Evolutionary conservation across 2,329 filamentous ascomycete genomes (phyloP).

Genomic region (Aspergillus jensenii): DNA sequence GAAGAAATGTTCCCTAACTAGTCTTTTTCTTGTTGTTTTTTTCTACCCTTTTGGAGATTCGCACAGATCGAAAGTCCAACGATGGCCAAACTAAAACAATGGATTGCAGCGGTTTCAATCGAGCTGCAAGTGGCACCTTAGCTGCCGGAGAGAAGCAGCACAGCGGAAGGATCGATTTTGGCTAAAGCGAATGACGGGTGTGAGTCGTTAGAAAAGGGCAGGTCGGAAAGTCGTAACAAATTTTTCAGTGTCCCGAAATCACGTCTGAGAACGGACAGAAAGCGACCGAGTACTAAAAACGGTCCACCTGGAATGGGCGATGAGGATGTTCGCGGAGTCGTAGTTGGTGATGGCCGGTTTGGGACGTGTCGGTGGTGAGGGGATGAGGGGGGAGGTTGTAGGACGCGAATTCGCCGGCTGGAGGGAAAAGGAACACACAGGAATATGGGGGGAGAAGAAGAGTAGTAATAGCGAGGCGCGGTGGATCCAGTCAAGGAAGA

Average conservation of each 20-base stretch:
- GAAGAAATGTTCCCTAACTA: conserved; percentile 20
- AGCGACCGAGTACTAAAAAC: not conserved
- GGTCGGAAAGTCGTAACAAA: not conserved
- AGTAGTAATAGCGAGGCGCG: conserved; percentile 17
- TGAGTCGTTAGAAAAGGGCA: not conserved
- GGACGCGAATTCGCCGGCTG: conserved; percentile 22
- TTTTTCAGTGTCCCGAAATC: conserved; percentile 5
- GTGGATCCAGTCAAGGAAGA: conserved; percentile 22
- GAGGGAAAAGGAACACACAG: conserved; percentile 17
- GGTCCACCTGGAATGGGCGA: not conserved
- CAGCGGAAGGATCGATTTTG: conserved; percentile 5
- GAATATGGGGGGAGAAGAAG: conserved; percentile 25
- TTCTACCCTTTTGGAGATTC: not conserved
- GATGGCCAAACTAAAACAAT: conserved; percentile 16
- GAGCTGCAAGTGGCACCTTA: conserved; percentile 17
- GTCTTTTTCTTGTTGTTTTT: not conserved
- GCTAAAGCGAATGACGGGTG: not conserved
- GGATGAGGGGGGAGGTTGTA: conserved; percentile 20
- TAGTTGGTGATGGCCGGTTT: conserved; percentile 17
- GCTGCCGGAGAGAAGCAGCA: conserved; percentile 21
- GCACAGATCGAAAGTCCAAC: conserved; percentile 9
- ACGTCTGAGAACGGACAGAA: conserved; percentile 4
- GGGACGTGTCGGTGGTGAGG: conserved; percentile 22
- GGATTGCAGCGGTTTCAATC: conserved; percentile 20
- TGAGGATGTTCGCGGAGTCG: conserved; percentile 9